Base-by-base conservation (phyloP, 768 basidiomycete species). In the Multifurca ochricompacta region DNA sequence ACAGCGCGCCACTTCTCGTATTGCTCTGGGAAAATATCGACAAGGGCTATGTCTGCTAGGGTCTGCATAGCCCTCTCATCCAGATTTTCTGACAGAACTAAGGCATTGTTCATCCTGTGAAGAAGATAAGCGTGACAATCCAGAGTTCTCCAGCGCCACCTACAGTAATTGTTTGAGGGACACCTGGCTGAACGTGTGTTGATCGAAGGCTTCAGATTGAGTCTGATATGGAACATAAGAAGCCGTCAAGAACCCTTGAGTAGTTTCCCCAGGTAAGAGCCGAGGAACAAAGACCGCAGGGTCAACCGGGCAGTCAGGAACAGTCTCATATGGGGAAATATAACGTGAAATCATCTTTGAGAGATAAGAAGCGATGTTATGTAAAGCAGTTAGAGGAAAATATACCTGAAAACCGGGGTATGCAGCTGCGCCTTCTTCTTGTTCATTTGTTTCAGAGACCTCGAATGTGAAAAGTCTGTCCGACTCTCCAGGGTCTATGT, bases 391-490 rank as follows among this genome's bases (percentile, higher is more conserved):
- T 1, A 3, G 13, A 4, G 45, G 11, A 44, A n/a, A n/a, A n/a
- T n/a, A 66, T 60, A 80, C 80, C 59, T 64, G 67, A 60, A 80
- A 80, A 0, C 79, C 80, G 4, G 69, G 65, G n/a, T 69, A 68
- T 6, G 67, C 63, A 3, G 65, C 62, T 3, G 79, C 77, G 1
- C 70, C 69, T 57, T 81, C 81, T 48, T 78, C 78, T 59, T 81
- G 76, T 45, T 81, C 77, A 19, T 72, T 73, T 6, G 74, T 80
- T 63, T 81, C 78, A 0, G 71, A 65, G 2, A 81, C 80, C 48
- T 77, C 74, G 46, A 79, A 83, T 0, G 71, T 72, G 61, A 76
- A 78, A 51, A 82, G 66, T 10, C 80, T 69, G 32, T 78, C 77
- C 5, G 64, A 67, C 16, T 71, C 70, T 7, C 73, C 71, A 11